phyloP scores from a whole-genome alignment of 192 early-diverging fungal genomes.

The Globomyces pollinis-pini region DNA sequence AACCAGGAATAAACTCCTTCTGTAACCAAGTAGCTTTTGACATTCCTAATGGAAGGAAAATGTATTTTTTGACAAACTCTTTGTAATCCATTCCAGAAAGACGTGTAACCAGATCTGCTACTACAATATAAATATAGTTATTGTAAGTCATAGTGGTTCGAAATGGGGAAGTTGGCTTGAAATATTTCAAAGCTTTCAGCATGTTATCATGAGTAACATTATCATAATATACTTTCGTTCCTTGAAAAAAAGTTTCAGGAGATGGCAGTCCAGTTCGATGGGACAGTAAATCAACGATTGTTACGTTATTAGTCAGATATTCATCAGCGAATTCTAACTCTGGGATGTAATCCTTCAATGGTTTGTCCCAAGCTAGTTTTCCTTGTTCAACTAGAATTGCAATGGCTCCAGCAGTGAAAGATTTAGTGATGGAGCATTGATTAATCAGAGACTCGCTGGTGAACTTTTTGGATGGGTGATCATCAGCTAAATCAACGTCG shows the following conservation, averaged over 20 bases:
- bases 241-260: conserved; percentile 6
- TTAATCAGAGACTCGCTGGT: background rate
- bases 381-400: background rate
- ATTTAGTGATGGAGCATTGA: background rate
- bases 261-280: conserved; percentile 13
- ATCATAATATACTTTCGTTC: too few species aligned
- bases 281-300: conserved; percentile 13
- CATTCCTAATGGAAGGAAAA: background rate
- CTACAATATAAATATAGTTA: background rate
- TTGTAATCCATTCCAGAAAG: background rate
- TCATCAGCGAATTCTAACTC: background rate
- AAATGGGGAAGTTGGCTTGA: background rate
- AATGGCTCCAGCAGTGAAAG: background rate
- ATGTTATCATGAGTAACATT: too few species aligned
- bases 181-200: background rate
- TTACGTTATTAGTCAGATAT: conserved; percentile 5
- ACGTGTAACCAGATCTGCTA: background rate
- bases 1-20: too few species aligned
- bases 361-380: background rate
- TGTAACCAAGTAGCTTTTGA: too few species aligned
- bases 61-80: background rate
- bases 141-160: background rate
- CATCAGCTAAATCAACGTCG: background rate
- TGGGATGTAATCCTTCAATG: background rate
- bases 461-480: background rate